A percentile compares a stretch with the other conserved stretches of the same genome.
Evolutionary conservation across 495 filamentous ascomycete genomes (phyloP).

Genomic region (Cladorrhinum samala): DNA sequence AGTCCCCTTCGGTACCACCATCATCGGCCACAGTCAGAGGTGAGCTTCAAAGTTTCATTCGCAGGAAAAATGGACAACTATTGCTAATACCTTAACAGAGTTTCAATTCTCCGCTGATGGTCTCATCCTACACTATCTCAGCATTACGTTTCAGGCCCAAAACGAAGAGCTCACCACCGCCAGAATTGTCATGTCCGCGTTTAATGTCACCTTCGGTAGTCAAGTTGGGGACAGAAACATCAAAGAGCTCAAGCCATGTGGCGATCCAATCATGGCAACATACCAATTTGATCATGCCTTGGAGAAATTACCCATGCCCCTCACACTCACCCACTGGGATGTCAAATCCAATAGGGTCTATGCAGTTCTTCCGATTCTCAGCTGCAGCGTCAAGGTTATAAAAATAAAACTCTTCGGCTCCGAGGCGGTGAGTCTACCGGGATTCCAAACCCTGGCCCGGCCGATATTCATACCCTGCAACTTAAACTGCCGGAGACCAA

Average conservation of each 20-base stretch:
- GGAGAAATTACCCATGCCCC: constrained; percentile 1
- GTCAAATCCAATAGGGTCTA: neutral
- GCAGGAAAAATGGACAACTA: neutral
- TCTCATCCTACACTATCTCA: neutral
- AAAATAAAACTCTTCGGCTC: neutral
- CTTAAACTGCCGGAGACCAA: neutral
- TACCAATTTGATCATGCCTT: neutral
- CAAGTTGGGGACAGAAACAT: neutral
- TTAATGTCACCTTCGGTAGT: neutral
- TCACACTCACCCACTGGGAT: neutral
- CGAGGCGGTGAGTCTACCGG: neutral
- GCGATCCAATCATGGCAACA: neutral
- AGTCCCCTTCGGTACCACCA: neutral
- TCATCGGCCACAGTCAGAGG: neutral
- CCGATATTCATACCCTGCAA: neutral
- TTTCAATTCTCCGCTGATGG: neutral
- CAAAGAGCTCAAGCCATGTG: neutral
- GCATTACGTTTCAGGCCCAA: neutral
- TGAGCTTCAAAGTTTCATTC: neutral
- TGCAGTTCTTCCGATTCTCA: neutral
- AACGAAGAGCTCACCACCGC: neutral
- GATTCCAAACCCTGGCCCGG: neutral
- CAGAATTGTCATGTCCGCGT: neutral
- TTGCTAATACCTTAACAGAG: neutral
- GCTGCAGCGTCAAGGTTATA: constrained; percentile 3